Conservation (phyloP, 2,329 filamentous ascomycete genomes). For the Fusarium sp. region DNA sequence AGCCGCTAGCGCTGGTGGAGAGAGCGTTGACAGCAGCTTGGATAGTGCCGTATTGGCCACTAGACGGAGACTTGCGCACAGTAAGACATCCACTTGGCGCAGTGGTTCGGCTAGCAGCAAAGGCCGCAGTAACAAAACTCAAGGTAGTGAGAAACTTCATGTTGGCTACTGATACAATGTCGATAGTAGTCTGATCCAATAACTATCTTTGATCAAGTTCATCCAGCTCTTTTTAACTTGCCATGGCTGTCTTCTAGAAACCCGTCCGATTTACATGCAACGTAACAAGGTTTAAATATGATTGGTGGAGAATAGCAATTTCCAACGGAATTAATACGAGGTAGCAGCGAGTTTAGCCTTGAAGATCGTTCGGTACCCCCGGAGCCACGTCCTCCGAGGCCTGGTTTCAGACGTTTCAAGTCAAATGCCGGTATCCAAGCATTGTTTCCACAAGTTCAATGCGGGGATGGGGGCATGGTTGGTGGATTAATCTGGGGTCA, state of each 20-base stretch:
- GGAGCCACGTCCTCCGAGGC: slow-evolving; percentile 20
- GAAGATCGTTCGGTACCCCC: background rate
- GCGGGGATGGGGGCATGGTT: background rate
- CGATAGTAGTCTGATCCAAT: background rate
- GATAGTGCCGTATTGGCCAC: slow-evolving; percentile 52
- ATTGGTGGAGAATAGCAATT: slow-evolving; percentile 30
- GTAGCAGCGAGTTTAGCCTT: background rate
- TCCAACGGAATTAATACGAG: background rate
- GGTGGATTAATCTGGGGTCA: background rate
- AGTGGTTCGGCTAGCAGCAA: slow-evolving; percentile 49
- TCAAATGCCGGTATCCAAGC: background rate
- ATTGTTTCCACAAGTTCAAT: background rate
- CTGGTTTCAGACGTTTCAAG: slow-evolving; percentile 32
- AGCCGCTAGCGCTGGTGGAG: slow-evolving; percentile 58
- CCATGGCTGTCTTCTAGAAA: background rate
- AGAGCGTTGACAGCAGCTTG: slow-evolving; percentile 69
- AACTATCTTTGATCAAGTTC: background rate
- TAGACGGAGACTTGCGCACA: slow-evolving; percentile 51
- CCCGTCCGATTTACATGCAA: background rate
- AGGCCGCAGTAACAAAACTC: slow-evolving; percentile 25
- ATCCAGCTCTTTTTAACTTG: background rate
- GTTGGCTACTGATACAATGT: background rate
- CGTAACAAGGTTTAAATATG: background rate
- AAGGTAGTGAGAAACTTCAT: slow-evolving; percentile 35
- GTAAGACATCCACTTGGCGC: slow-evolving; percentile 61